phyloP scores from a whole-genome alignment of 2,329 filamentous ascomycete genomes.

The Ophiostoma quercus region DNA sequence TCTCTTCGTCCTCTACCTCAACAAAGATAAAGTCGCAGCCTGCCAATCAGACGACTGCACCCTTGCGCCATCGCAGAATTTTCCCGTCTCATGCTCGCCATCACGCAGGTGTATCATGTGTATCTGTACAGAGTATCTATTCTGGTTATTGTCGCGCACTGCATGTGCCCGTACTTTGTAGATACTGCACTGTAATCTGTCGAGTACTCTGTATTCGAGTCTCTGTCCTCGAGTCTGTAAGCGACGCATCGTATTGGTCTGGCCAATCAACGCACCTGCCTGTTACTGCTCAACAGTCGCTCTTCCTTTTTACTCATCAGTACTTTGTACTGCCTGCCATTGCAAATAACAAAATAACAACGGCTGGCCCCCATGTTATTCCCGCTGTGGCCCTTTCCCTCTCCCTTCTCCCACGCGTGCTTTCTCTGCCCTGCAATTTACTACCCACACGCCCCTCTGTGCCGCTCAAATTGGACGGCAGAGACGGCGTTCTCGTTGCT shows the following conservation, averaged over 20 bases:
- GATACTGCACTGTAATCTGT: background rate
- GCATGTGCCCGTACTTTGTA: too few relatives aligned
- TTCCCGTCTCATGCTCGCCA: conserved; percentile 8
- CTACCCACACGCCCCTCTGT: conserved; percentile 18
- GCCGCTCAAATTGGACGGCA: background rate
- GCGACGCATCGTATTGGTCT: background rate
- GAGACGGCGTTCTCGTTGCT: conserved; percentile 16
- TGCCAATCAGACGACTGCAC: conserved; percentile 14
- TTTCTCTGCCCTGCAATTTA: background rate
- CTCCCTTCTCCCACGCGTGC: background rate
- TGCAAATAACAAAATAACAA: background rate
- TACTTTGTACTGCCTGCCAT: background rate
- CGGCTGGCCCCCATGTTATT: conserved; percentile 6
- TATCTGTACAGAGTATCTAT: too few relatives aligned
- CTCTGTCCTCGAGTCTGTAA: too few relatives aligned
- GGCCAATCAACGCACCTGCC: background rate
- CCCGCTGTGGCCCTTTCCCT: background rate
- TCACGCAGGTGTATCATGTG: background rate
- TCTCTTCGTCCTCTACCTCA: background rate
- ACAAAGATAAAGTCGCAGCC: conserved; percentile 17
- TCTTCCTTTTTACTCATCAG: background rate
- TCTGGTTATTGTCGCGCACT: too few relatives aligned
- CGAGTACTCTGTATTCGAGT: too few relatives aligned
- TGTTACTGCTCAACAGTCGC: background rate
- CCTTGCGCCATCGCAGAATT: conserved; percentile 18